phyloP scores from a whole-genome alignment of 2,329 filamentous ascomycete genomes.

The Fusarium veterinarium region DNA sequence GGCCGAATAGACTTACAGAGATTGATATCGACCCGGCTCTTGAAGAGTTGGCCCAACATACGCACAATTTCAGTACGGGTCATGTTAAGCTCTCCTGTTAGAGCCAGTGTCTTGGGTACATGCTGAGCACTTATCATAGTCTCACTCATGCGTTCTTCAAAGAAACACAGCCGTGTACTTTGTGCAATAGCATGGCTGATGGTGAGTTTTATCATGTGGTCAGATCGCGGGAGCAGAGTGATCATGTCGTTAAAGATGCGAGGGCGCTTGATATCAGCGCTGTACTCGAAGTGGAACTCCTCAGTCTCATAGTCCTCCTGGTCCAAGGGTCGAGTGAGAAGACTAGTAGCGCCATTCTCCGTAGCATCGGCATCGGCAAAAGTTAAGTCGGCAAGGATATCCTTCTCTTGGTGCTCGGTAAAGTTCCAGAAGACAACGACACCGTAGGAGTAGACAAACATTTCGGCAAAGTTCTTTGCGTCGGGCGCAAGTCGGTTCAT shows the following conservation, averaged over 20 bases:
- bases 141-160: constrained; percentile 94
- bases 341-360: constrained; percentile 70
- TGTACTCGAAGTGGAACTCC: constrained; percentile 99
- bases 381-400: constrained; percentile 92
- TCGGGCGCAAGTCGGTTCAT: constrained; percentile 73
- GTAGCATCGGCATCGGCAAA: constrained; percentile 79
- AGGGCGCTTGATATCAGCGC: constrained; percentile 83
- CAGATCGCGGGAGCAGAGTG: constrained; percentile 85
- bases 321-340: constrained; percentile 82
- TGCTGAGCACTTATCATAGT: constrained; percentile 95
- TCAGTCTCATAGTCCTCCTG: constrained; percentile 97
- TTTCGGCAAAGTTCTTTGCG: constrained; percentile 86
- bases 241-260: constrained; percentile 99
- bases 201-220: constrained; percentile 99
- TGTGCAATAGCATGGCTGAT: constrained; percentile 98
- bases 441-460: constrained; percentile 97
- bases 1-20: constrained; percentile 74
- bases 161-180: constrained; percentile 95
- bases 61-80: constrained; percentile 90
- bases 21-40: constrained; percentile 95
- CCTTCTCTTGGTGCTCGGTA: constrained; percentile 93
- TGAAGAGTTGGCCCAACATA: constrained; percentile 90
- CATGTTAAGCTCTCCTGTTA: constrained; percentile 93
- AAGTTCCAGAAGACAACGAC: constrained; percentile 99
- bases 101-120: constrained; percentile 86